These are phyloP conservation scores for Sphenostylis stenocarpa DNA, from an alignment of 306 rosid genomes.

Conservation along the genomic window DNA sequence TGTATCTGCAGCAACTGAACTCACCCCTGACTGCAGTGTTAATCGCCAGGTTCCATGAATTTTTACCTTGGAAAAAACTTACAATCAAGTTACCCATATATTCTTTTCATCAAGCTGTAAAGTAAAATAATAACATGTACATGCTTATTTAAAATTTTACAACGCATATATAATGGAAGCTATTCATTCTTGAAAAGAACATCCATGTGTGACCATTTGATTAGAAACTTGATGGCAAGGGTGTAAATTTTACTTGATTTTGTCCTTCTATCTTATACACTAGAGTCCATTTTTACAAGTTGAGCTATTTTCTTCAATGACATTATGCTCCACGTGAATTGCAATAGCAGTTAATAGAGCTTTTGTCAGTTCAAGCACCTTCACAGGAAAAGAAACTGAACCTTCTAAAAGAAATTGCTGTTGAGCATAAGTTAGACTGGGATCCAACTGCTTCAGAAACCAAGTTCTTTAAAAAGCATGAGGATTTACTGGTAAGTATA, in stretches of 20 bases:
- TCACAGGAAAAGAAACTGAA: conserved; percentile 77
- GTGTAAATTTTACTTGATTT: not conserved
- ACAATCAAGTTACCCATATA: not conserved
- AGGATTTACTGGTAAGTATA: conserved; percentile 69
- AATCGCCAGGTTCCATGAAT: conserved; percentile 77
- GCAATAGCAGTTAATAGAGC: conserved; percentile 70
- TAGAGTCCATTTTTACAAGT: not conserved
- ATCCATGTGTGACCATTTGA: not conserved
- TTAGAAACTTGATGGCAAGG: not conserved
- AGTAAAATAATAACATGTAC: not conserved
- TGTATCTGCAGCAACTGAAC: conserved; percentile 76
- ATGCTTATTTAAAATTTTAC: not conserved
- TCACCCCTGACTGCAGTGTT: conserved; percentile 84
- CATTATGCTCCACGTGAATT: conserved; percentile 24
- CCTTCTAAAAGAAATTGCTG: conserved; percentile 86
- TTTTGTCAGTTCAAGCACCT: conserved; percentile 85
- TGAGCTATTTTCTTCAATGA: conserved; percentile 10
- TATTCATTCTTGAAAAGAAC: not conserved
- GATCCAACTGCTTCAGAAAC: conserved; percentile 84
- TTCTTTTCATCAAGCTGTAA: not conserved
- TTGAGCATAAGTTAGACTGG: conserved; percentile 87
- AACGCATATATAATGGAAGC: not conserved
- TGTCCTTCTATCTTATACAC: not conserved
- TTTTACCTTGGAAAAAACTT: conserved; percentile 4
- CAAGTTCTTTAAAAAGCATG: conserved; percentile 66